A percentile compares a stretch with the other conserved stretches of the same genome.
Conservation (phyloP, 2,329 filamentous ascomycete species). For the Microcera coccophila region DNA sequence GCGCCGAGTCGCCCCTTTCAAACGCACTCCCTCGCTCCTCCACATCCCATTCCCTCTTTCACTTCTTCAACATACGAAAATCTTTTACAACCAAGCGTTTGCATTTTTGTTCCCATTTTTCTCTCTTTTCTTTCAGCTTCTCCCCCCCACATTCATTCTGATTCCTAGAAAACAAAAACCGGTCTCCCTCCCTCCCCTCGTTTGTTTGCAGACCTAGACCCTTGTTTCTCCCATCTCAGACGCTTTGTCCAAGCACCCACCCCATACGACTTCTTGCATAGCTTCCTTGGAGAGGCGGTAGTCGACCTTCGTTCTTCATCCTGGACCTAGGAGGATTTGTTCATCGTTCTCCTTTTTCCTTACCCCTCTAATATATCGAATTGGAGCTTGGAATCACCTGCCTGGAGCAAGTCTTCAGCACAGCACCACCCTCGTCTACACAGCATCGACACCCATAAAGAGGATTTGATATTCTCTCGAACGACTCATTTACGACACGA, state of each 20-base stretch:
- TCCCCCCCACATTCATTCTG: conserved; percentile 25
- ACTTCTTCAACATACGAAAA: conserved; percentile 2
- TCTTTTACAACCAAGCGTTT: neutral
- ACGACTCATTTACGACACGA: conserved; percentile 11
- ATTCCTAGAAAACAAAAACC: conserved; percentile 26
- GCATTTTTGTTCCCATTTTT: too few species aligned
- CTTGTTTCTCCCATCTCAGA: conserved; percentile 3
- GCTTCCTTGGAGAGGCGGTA: conserved; percentile 14
- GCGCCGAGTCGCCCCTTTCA: neutral
- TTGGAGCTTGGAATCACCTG: conserved; percentile 19
- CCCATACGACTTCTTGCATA: neutral
- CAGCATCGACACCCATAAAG: conserved; percentile 9
- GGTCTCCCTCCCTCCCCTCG: conserved; percentile 16
- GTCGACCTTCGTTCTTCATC: conserved; percentile 21
- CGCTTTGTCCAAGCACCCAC: conserved; percentile 10
- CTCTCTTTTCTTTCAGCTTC: conserved; percentile 10
- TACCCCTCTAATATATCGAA: too few species aligned
- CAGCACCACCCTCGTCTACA: conserved; percentile 6
- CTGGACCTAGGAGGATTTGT: conserved; percentile 10
- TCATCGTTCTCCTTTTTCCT: conserved; percentile 16
- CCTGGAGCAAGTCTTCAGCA: conserved; percentile 25
- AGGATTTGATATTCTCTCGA: conserved; percentile 27
- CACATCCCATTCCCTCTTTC: conserved; percentile 9
- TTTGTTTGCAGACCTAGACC: conserved; percentile 1
- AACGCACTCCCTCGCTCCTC: conserved; percentile 1